Conservation (phyloP, 306 rosid genomes). For the Delonix regia region DNA sequence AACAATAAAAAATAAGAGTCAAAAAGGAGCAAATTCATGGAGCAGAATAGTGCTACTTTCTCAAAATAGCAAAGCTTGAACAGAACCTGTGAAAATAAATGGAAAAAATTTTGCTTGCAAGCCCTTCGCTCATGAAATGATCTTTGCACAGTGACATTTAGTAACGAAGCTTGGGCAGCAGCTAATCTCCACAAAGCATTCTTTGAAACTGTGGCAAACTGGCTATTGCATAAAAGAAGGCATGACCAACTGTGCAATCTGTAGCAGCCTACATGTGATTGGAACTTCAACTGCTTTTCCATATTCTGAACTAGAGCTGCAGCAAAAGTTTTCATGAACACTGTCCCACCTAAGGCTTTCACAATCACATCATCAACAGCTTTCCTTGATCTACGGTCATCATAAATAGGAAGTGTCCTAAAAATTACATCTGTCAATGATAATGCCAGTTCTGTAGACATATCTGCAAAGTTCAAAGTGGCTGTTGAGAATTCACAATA, state of each 20-base stretch:
- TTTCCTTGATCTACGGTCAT: slow-evolving; percentile 80
- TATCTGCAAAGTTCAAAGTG: slow-evolving; percentile 61
- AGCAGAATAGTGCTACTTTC: slow-evolving; percentile 3
- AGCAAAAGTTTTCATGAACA: slow-evolving; percentile 92
- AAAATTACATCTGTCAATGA: slow-evolving; percentile 67
- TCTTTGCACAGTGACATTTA: slow-evolving; percentile 54
- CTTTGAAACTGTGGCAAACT: slow-evolving; percentile 72
- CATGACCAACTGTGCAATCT: slow-evolving; percentile 91
- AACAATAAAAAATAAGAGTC: background rate
- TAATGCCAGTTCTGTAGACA: slow-evolving; percentile 59
- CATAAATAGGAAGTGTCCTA: slow-evolving; percentile 68
- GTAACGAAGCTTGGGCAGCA: slow-evolving; percentile 69
- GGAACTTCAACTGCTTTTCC: slow-evolving; percentile 79
- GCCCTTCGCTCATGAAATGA: slow-evolving; percentile 68
- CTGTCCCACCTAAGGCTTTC: slow-evolving; percentile 55
- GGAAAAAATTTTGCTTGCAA: slow-evolving; percentile 67
- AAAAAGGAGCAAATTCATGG: slow-evolving; percentile 16
- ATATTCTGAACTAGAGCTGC: slow-evolving; percentile 82
- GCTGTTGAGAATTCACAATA: slow-evolving; percentile 10
- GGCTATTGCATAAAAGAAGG: slow-evolving; percentile 69
- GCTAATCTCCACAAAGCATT: slow-evolving; percentile 86
- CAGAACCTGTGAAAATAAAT: slow-evolving; percentile 78
- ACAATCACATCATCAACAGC: slow-evolving; percentile 81
- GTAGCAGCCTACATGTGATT: slow-evolving; percentile 71
- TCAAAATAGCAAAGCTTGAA: slow-evolving; percentile 3